Evolutionary conservation across 768 basidiomycete genomes (phyloP).

Genomic region (Rhizopogon sp.): DNA sequence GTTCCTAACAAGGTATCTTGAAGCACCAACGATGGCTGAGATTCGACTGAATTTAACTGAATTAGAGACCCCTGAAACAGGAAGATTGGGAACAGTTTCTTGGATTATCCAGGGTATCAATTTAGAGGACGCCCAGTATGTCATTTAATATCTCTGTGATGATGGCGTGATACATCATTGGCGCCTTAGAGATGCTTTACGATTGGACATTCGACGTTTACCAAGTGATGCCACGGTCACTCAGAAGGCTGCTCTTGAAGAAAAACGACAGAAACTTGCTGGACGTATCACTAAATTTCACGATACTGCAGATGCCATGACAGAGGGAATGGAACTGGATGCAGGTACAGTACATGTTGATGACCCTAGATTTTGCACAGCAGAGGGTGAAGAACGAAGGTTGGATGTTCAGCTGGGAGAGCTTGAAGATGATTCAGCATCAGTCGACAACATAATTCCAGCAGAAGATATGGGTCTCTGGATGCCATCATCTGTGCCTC

Average conservation of each 20-base stretch:
- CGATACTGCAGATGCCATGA: background rate
- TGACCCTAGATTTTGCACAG: background rate
- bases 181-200: background rate
- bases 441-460: background rate
- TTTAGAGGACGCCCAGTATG: slow-evolving; percentile 4
- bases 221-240: background rate
- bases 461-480: slow-evolving; percentile 2
- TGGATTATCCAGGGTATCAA: slow-evolving; percentile 2
- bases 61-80: background rate
- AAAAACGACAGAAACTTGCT: background rate
- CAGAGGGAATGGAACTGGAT: background rate
- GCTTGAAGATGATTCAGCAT: background rate
- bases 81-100: background rate
- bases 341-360: background rate
- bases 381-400: background rate
- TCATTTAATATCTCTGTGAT: background rate
- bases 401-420: background rate
- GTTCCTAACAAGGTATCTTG: background rate
- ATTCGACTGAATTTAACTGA: background rate
- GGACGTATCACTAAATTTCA: background rate
- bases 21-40: slow-evolving; percentile 4
- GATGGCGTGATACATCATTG: background rate
- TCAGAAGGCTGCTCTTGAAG: background rate
- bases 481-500: slow-evolving; percentile 4
- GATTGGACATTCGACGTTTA: background rate